These are phyloP conservation scores for Arthrobotrys conoides DNA, from an alignment of 2,329 filamentous ascomycete species.

Conservation along the genomic window DNA sequence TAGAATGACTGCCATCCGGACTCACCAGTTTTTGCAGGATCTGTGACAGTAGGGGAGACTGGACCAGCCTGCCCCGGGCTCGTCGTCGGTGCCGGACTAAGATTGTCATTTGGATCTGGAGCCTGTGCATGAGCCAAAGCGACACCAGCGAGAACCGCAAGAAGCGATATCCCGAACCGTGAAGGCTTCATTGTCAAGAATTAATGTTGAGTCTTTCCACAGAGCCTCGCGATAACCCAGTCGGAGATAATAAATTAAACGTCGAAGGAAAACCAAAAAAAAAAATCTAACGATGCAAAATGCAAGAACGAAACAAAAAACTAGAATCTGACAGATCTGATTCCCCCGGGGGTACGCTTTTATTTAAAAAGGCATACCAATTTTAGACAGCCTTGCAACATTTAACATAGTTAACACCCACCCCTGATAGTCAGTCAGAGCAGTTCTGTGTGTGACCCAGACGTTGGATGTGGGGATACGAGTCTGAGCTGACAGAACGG, in stretches of 20 bases:
- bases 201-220: slow-evolving; percentile 22
- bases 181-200: slow-evolving; percentile 24
- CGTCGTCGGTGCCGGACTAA: no score
- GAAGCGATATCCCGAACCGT: slow-evolving; percentile 35
- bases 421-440: slow-evolving; percentile 40
- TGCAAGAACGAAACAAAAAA: not conserved
- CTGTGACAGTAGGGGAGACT: not conserved
- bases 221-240: slow-evolving; percentile 30
- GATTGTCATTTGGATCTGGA: no score
- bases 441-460: slow-evolving; percentile 32
- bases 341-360: slow-evolving; percentile 46
- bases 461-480: slow-evolving; percentile 50
- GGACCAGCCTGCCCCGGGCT: no score
- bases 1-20: not conserved
- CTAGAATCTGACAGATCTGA: slow-evolving; percentile 29
- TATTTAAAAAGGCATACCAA: slow-evolving; percentile 56
- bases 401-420: slow-evolving; percentile 13
- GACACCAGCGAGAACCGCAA: slow-evolving; percentile 34
- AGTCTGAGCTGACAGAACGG: slow-evolving; percentile 58
- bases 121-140: slow-evolving; percentile 47
- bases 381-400: slow-evolving; percentile 59
- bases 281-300: slow-evolving; percentile 31
- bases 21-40: not conserved
- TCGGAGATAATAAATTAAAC: not conserved
- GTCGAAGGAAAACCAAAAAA: not conserved